phyloP scores from a whole-genome alignment of 2,329 filamentous ascomycete species.

The Trichophaea hybrida region DNA sequence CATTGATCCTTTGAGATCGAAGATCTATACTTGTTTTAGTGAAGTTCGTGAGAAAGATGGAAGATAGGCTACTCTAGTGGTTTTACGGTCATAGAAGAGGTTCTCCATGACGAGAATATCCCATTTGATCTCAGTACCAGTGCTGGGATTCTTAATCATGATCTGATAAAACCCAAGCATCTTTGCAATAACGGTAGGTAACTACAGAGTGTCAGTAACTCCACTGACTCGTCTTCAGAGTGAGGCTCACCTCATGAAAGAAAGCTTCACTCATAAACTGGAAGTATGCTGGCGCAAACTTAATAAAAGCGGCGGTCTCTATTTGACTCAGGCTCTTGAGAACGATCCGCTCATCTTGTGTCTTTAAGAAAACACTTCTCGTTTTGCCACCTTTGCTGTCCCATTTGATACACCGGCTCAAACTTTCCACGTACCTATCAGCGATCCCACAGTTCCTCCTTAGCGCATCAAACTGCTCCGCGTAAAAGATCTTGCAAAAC shows the following conservation, averaged over 20 bases:
- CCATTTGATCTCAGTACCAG: conserved; percentile 84
- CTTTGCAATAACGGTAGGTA: conserved; percentile 94
- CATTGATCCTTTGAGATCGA: conserved; percentile 97
- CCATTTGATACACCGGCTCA: conserved; percentile 93
- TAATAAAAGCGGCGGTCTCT: conserved; percentile 85
- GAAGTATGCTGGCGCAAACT: conserved; percentile 94
- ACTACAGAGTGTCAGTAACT: conserved; percentile 24
- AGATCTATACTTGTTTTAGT: conserved; percentile 38
- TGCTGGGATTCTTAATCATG: conserved; percentile 85
- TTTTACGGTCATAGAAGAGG: conserved; percentile 84
- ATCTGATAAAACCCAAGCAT: conserved; percentile 99
- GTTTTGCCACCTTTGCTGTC: conserved; percentile 97
- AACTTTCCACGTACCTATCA: conserved; percentile 84
- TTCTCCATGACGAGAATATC: conserved; percentile 96
- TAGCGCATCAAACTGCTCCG: conserved; percentile 91
- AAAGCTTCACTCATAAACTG: conserved; percentile 91
- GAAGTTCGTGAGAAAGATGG: not conserved
- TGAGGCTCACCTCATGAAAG: conserved; percentile 53
- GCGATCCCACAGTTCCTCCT: conserved; percentile 83
- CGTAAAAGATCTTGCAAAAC: conserved; percentile 97
- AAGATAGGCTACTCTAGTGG: conserved; percentile 43
- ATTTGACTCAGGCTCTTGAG: conserved; percentile 82
- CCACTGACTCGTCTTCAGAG: conserved; percentile 33
- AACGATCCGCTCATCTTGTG: conserved; percentile 82
- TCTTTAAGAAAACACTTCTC: conserved; percentile 94